These are phyloP conservation scores for Multifurca ochricompacta DNA, from an alignment of 768 basidiomycete genomes.

Conservation along the genomic window DNA sequence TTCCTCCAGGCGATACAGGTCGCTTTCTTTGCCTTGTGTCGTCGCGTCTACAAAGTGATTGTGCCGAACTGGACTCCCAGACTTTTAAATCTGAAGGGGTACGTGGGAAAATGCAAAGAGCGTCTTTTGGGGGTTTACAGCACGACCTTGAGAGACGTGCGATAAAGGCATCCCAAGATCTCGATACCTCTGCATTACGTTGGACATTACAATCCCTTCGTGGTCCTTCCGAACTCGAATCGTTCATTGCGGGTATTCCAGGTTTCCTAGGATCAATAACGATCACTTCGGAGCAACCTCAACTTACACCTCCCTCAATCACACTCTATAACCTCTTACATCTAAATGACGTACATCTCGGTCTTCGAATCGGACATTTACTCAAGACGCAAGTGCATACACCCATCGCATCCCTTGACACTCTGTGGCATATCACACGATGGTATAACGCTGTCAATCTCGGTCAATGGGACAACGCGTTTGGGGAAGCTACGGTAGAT, in stretches of 20 bases:
- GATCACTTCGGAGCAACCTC: neutral
- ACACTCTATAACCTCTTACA: constrained; percentile 3
- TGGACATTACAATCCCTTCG: constrained; percentile 11
- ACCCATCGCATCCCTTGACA: constrained; percentile 1
- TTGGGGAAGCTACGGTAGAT: neutral
- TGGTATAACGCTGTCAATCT: constrained; percentile 2
- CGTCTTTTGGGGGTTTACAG: neutral
- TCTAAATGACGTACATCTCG: neutral
- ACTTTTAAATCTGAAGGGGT: neutral
- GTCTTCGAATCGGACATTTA: constrained; percentile 10
- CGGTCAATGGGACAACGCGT: constrained; percentile 3
- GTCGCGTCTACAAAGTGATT: neutral
- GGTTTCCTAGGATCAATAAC: neutral
- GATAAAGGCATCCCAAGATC: neutral
- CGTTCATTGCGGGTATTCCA: constrained; percentile 7
- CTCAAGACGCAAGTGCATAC: neutral
- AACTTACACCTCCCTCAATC: neutral
- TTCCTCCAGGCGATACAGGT: neutral
- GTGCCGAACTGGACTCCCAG: neutral
- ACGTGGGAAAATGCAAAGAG: constrained; percentile 1
- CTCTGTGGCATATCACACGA: constrained; percentile 6
- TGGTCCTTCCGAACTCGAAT: constrained; percentile 9
- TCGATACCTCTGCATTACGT: neutral
- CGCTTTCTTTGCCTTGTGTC: neutral
- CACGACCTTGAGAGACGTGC: neutral